Percentiles rank a stretch among this genome's conserved stretches.
Conservation (phyloP, 2,329 filamentous ascomycete genomes). For the Aspergillus thermomutatus region DNA sequence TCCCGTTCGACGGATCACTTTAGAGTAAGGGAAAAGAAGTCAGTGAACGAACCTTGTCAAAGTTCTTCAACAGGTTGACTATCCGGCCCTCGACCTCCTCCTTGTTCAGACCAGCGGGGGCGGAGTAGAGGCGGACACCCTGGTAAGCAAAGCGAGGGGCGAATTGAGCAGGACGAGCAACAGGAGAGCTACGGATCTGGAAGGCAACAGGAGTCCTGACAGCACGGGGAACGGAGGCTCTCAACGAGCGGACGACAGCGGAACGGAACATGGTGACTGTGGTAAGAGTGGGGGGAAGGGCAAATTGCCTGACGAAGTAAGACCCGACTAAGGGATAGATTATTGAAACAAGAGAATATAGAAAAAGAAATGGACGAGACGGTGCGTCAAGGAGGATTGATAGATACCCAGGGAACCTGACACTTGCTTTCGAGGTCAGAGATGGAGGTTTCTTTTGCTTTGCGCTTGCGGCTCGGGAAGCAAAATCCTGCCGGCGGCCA, state of each 20-base stretch:
- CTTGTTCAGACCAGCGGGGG: slow-evolving; percentile 72
- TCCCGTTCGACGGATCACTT: background rate
- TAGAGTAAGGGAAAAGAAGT: slow-evolving; percentile 7
- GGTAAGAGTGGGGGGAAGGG: slow-evolving; percentile 7
- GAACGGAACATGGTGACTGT: slow-evolving; percentile 77
- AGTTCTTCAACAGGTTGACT: slow-evolving; percentile 87
- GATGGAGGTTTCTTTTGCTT: slow-evolving; percentile 13
- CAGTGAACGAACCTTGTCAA: slow-evolving; percentile 75
- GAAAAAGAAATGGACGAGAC: slow-evolving; percentile 18
- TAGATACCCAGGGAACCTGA: background rate
- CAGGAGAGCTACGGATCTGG: slow-evolving; percentile 56
- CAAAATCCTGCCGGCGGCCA: slow-evolving; percentile 37
- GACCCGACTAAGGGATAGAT: slow-evolving; percentile 8
- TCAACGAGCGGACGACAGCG: slow-evolving; percentile 74
- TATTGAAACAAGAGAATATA: slow-evolving; percentile 10
- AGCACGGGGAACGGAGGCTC: slow-evolving; percentile 51
- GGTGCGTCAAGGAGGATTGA: slow-evolving; percentile 16
- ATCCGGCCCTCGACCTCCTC: slow-evolving; percentile 88
- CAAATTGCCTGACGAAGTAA: background rate
- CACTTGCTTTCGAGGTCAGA: slow-evolving; percentile 15
- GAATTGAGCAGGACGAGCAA: slow-evolving; percentile 60
- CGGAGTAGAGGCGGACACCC: slow-evolving; percentile 80
- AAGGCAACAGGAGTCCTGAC: slow-evolving; percentile 58
- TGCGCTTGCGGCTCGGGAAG: slow-evolving; percentile 30
- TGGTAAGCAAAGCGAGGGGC: slow-evolving; percentile 63